Conservation (phyloP, 495 filamentous ascomycete species). For the Extremus antarcticus region DNA sequence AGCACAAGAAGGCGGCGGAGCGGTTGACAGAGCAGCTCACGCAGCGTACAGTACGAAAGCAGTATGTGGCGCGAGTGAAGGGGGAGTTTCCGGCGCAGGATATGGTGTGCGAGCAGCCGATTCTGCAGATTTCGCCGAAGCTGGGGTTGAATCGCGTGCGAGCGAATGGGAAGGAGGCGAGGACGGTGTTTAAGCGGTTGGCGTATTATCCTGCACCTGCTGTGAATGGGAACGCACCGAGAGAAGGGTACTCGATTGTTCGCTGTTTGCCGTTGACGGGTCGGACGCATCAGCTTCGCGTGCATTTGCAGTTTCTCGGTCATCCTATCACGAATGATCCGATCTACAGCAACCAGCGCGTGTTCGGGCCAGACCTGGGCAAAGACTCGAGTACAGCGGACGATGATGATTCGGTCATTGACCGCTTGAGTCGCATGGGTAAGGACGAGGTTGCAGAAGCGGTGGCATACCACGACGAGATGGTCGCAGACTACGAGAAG, state of each 20-base stretch:
- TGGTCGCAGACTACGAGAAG: constrained; percentile 76
- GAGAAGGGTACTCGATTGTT: constrained; percentile 80
- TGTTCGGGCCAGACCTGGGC: constrained; percentile 75
- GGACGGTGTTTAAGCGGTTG: constrained; percentile 78
- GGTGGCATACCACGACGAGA: constrained; percentile 86
- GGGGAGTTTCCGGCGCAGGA: constrained; percentile 73
- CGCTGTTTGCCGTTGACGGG: constrained; percentile 89
- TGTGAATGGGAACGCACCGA: neutral
- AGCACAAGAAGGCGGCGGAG: constrained; percentile 68
- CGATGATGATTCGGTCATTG: constrained; percentile 79
- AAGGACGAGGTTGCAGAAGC: constrained; percentile 85
- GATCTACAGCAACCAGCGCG: constrained; percentile 87
- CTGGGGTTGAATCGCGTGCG: constrained; percentile 86
- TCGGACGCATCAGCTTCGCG: constrained; percentile 86
- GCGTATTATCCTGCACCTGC: constrained; percentile 63
- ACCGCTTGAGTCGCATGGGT: constrained; percentile 76
- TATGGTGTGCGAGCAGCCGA: constrained; percentile 81
- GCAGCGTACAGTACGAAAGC: constrained; percentile 71
- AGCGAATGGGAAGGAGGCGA: constrained; percentile 80
- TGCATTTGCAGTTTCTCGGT: constrained; percentile 88
- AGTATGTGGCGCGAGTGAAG: constrained; percentile 85
- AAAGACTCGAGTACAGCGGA: constrained; percentile 55
- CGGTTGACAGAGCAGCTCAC: constrained; percentile 59
- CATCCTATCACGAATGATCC: constrained; percentile 95
- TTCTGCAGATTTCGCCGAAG: constrained; percentile 89